These are phyloP conservation scores for Scolecobasidium constrictum DNA, from an alignment of 2,329 filamentous ascomycete species.

Conservation along the genomic window DNA sequence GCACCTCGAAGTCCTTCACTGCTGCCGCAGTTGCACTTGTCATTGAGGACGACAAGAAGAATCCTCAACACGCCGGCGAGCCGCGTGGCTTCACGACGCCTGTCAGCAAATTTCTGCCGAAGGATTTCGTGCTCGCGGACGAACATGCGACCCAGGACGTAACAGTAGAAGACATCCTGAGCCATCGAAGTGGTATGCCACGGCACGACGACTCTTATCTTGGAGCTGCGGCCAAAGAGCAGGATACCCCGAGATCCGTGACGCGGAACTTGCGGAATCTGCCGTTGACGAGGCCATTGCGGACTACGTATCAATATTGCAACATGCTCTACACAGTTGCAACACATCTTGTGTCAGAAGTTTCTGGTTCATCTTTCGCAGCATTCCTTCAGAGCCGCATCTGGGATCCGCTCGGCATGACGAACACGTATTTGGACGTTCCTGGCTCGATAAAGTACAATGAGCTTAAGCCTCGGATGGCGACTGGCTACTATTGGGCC, in stretches of 20 bases:
- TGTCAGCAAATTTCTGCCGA: conserved; percentile 36
- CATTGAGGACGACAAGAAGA: conserved; percentile 29
- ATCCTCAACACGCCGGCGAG: conserved; percentile 21
- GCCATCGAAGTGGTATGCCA: conserved; percentile 37
- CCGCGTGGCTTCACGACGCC: conserved; percentile 25
- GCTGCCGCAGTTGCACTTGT: conserved; percentile 41
- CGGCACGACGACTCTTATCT: conserved; percentile 25
- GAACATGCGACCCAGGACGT: conserved; percentile 36
- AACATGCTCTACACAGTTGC: conserved; percentile 40
- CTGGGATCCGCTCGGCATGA: not conserved
- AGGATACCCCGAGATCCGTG: conserved; percentile 24
- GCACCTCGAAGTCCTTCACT: conserved; percentile 46
- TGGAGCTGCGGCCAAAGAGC: conserved; percentile 18
- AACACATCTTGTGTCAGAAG: conserved; percentile 34
- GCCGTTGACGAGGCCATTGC: conserved; percentile 31
- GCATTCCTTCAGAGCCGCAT: conserved; percentile 27
- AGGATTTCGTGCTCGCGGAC: conserved; percentile 42
- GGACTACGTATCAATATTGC: conserved; percentile 37
- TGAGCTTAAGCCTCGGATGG: not conserved
- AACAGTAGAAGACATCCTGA: conserved; percentile 44
- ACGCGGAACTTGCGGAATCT: conserved; percentile 37
- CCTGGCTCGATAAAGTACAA: not conserved
- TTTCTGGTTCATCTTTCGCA: conserved; percentile 28
- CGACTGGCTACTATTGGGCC: not conserved
- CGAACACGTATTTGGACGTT: not conserved